These are phyloP conservation scores for Arabis alpina DNA, from an alignment of 345 rosid genomes.

Conservation along the genomic window DNA sequence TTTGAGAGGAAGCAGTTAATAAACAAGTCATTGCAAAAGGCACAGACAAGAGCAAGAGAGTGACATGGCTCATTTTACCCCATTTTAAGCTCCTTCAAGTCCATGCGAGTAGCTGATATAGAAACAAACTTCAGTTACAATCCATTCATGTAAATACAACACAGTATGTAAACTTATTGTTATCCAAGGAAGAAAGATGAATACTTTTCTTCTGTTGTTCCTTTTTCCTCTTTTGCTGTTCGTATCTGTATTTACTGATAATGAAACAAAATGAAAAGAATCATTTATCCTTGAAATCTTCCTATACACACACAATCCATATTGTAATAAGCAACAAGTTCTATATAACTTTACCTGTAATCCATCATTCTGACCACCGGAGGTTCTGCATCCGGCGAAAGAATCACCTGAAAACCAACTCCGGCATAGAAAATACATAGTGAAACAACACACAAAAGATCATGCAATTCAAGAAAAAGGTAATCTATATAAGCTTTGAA, in stretches of 20 bases:
- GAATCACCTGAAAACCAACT: slow-evolving; percentile 65
- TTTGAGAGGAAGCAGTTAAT: slow-evolving; percentile 20
- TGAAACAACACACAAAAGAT: background rate
- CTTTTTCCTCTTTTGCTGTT: slow-evolving; percentile 81
- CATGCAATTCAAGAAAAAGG: background rate
- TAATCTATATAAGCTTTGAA: background rate
- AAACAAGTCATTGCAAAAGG: background rate
- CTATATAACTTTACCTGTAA: slow-evolving; percentile 54
- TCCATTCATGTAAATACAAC: slow-evolving; percentile 25
- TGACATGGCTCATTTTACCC: slow-evolving; percentile 53
- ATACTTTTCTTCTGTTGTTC: slow-evolving; percentile 86
- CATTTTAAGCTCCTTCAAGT: slow-evolving; percentile 89
- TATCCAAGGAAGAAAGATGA: slow-evolving; percentile 42
- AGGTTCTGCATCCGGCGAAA: slow-evolving; percentile 93
- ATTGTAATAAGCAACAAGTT: slow-evolving; percentile 1
- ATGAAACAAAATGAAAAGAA: slow-evolving; percentile 9
- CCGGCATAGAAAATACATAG: background rate
- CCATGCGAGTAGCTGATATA: slow-evolving; percentile 74
- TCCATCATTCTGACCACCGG: slow-evolving; percentile 94
- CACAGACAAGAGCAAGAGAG: background rate
- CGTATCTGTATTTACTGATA: slow-evolving; percentile 82
- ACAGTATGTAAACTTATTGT: background rate
- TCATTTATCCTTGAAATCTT: slow-evolving; percentile 11
- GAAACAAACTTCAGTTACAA: slow-evolving; percentile 46
- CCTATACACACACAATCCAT: slow-evolving; percentile 34